Conservation (phyloP, 2,329 filamentous ascomycete species). For the Aspergillus pseudoterreus region DNA sequence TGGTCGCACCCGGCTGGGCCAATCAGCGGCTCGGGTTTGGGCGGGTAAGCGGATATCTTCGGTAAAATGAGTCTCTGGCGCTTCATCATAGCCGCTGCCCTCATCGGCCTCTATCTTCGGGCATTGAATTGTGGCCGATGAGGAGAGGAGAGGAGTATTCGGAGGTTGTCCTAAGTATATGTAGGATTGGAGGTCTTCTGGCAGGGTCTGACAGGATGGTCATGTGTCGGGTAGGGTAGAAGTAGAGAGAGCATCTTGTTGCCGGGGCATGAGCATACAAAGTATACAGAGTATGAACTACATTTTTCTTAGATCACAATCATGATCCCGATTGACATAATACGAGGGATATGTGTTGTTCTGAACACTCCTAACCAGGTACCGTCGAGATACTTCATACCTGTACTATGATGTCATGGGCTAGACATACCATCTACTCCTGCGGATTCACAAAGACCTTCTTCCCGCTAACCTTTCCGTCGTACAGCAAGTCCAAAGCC, state of each 20-base stretch:
- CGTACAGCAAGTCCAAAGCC: slow-evolving; percentile 1
- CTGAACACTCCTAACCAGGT: no score
- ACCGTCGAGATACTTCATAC: no score
- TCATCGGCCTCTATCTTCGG: neutral
- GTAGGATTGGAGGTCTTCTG: no score
- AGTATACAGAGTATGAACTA: no score
- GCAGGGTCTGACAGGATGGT: no score
- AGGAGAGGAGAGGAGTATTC: neutral
- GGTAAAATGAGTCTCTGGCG: slow-evolving; percentile 9
- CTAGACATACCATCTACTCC: neutral
- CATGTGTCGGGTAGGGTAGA: no score
- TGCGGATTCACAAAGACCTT: slow-evolving; percentile 3
- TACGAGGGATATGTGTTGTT: no score
- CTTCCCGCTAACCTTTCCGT: slow-evolving; percentile 1
- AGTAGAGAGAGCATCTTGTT: no score
- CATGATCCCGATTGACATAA: no score
- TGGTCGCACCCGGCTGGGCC: slow-evolving; percentile 13
- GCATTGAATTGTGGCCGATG: neutral
- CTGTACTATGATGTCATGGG: neutral
- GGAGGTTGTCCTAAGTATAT: neutral
- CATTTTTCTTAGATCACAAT: no score
- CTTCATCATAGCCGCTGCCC: neutral
- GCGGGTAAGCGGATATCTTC: slow-evolving; percentile 15
- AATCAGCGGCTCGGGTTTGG: slow-evolving; percentile 31
- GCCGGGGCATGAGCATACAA: no score